Base-by-base conservation (phyloP, 2,329 filamentous ascomycete species). In the Hypomyces rosellus region DNA sequence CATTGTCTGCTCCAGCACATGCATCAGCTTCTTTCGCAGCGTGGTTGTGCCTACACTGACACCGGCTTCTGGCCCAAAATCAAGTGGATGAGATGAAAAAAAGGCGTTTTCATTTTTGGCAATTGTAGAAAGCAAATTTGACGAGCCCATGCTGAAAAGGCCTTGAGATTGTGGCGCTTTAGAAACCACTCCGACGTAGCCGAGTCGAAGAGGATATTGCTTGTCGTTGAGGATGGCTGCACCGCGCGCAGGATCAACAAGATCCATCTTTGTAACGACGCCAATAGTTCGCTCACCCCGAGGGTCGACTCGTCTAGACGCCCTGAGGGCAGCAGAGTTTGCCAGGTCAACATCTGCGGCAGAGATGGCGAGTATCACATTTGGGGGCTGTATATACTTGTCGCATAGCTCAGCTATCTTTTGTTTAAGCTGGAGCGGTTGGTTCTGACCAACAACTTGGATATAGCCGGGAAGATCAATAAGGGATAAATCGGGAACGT, bases 231-330 rank as follows among this genome's bases (percentile, higher is more conserved):
- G 75, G 33, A 99, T 89, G 34, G 81, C 77, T 13, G 82, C 79
- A 30, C 91, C 93, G 51, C 92, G 83, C 7, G 76, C 74, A 3
- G 93, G 79, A 59, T 97, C 92, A 7, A 99, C 91, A 18, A 99
- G 77, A 62, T 99, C 93, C 92, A 99, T 96, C 73, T 99, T 99
- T 3, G 93, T 99, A 39, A 99, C 85, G n/a, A 99, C 93, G 41
- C 93, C 93, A 63, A 99, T 99, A 0, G 93, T 99, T 55, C 93
- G 81, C 70, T 99, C 93, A 49, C 93, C 93, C 54, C 93, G 80
- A 1, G 93, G 93, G 62, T 99, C 93, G 25, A 97, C 91, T 59
- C 92, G 81, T 55, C 93, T 81, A 58, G 91, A 96, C 15, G 93
- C 90, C 59, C 91, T 80, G 20, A 99, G 71, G 5, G 93, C 91